A percentile compares a stretch with the other conserved stretches of the same genome.
phyloP scores from a whole-genome alignment of 2,329 filamentous ascomycete species.

The Huntiella savannae region DNA sequence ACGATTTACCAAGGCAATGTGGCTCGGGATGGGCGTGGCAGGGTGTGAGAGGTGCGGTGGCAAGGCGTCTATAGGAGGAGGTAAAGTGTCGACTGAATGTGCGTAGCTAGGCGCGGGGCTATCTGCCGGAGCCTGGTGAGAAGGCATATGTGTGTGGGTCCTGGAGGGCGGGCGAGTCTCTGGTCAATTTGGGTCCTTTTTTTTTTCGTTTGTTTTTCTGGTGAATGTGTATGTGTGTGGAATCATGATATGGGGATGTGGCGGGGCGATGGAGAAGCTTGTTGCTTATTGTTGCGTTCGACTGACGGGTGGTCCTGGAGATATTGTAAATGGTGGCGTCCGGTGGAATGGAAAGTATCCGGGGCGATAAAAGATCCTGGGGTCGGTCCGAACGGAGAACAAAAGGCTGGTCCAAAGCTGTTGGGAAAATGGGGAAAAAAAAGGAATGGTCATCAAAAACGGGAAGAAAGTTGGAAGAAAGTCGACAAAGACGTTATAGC shows the following conservation, averaged over 20 bases:
- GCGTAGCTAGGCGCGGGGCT: constrained; percentile 8
- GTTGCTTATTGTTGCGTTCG: background rate
- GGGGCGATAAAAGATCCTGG: too few species aligned
- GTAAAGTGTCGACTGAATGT: background rate
- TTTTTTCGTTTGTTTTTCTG: background rate
- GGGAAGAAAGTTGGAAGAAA: background rate
- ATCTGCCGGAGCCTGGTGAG: constrained; percentile 1
- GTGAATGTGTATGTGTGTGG: background rate
- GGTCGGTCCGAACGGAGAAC: too few species aligned
- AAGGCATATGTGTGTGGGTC: constrained; percentile 4
- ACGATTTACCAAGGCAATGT: background rate
- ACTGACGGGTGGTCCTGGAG: too few species aligned
- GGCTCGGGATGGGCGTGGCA: background rate
- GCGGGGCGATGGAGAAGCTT: background rate
- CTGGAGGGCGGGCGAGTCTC: constrained; percentile 9
- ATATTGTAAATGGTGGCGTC: too few species aligned
- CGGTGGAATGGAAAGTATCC: too few species aligned
- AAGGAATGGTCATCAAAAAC: background rate
- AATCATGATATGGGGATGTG: background rate
- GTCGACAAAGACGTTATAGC: background rate
- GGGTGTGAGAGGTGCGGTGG: background rate
- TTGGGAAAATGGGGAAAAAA: background rate
- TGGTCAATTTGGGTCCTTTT: constrained; percentile 9
- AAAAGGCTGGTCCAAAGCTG: background rate
- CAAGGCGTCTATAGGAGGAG: background rate